Base-by-base conservation (phyloP, 2,329 filamentous ascomycete species). In the Cladosporium sp. region DNA sequence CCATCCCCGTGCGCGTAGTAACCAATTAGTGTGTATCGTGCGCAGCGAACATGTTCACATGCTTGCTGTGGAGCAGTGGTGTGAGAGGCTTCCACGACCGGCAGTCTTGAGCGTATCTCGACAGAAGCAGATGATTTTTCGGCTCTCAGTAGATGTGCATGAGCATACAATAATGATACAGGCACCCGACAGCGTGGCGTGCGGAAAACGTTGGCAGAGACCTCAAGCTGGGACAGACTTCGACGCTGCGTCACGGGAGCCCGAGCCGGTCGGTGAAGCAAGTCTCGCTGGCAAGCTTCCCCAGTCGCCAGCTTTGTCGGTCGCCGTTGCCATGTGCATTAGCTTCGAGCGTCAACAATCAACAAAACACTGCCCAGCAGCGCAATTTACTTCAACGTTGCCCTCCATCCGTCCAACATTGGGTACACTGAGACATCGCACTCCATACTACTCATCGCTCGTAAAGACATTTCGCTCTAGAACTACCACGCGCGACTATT, bases 1-100 rank as follows among this genome's bases (percentile, higher is more conserved):
- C 73, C 74, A 75, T 75, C 30, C 32, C 49, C 49, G 49, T 53
- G 48, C 48, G 23, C 25, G 23, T n/a, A 46, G 39, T 21, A 43
- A 18, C 34, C 5, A 6, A 6, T 16, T 39, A 51, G 48, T 51
- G 49, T 53, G 49, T 18, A 30, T 54, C 7, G 26, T 54, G 14
- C 26, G n/a, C 51, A 32, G 51, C 25, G 51, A 11, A 30, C 51
- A 54, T 54, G 18, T n/a, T 54, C 51, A 13, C 39, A 32, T 54
- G 51, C 51, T 54, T 28, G 49, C 26, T 54, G 51, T n/a, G 51
- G 49, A 18, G 49, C 13, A 23, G 46, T 30, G 18, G 34, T 39
- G 34, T n/a, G 36, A 21, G 39, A 21, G 13, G 14, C 14, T 13
- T 13, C 51, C 51, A 34, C 18, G 28, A 14, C 25, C 56, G 25